A percentile compares a stretch with the other conserved stretches of the same genome.
Conservation (phyloP, 352 stramenopile species). For the Globisporangium nodosum region DNA sequence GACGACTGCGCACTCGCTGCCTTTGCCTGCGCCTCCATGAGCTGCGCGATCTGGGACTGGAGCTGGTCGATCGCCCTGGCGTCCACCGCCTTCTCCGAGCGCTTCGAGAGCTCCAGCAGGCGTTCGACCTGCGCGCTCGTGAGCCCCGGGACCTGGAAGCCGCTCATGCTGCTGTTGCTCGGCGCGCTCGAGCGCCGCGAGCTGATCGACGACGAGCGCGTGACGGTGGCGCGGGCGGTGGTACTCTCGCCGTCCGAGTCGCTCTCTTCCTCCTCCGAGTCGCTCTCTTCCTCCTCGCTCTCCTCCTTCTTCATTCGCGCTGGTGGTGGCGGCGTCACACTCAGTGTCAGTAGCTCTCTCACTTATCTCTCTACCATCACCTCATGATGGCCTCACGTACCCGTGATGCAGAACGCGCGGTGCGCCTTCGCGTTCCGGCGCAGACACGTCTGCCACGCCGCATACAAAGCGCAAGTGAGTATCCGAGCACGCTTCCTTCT, state of each 20-base stretch:
- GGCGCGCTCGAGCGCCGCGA: constrained; percentile 9
- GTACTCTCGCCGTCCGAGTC: constrained; percentile 64
- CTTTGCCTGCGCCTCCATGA: constrained; percentile 42
- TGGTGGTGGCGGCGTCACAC: constrained; percentile 5
- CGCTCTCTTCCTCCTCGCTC: constrained; percentile 59
- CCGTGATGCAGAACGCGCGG: constrained; percentile 60
- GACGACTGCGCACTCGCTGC: constrained; percentile 15
- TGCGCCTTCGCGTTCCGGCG: constrained; percentile 64
- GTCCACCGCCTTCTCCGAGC: constrained; percentile 40
- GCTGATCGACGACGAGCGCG: constrained; percentile 11
- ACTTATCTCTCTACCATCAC: not conserved
- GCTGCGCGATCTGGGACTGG: constrained; percentile 68
- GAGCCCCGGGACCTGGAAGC: constrained; percentile 46
- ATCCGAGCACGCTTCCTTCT: no score
- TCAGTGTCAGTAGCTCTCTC: not conserved
- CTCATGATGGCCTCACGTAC: constrained; percentile 10
- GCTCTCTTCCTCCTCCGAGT: constrained; percentile 59
- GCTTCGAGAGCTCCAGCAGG: constrained; percentile 57
- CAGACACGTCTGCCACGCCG: constrained; percentile 45
- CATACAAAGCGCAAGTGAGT: not conserved
- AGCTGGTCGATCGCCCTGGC: constrained; percentile 51
- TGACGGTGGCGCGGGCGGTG: constrained; percentile 11
- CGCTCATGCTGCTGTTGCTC: constrained; percentile 1
- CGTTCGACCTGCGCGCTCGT: constrained; percentile 60
- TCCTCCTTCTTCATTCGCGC: constrained; percentile 58